Evolutionary conservation across 768 basidiomycete species (phyloP), one percentile per base, ranked within the genome.

Genomic region (Nidularia pulvinata): DNA sequence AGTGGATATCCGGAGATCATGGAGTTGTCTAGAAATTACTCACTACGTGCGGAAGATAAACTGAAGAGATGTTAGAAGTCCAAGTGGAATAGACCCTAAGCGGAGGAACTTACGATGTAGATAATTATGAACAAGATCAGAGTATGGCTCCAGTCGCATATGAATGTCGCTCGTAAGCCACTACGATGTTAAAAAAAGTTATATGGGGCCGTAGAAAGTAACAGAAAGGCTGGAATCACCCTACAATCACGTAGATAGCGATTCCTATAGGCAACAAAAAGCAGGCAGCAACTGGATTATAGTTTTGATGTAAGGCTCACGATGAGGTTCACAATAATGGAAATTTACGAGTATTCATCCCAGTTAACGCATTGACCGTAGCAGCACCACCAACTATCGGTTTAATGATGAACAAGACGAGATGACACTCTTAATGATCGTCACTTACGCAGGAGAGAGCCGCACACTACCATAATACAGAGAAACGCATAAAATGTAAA

Each of bases 401-500:
- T 14, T n/a, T 46, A 46, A 14, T 46, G 10, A 46, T n/a, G 13
- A 46, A 22, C 25, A 14, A 2, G 9, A 22, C 14, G 10, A 7
- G 5, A 10, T 1, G 16, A 1, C 16, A 22, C 13, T 22, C 45
- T 10, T 10, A 3, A 9, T 39, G 30, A n/a, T 39, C 7, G 13
- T 7, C 7, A 69, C 76, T 47, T 52, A 79, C 76, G 71, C 2
- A 84, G 68, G 5, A 84, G 59, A 9, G 76, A 78, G 11, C 80
- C 78, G 55, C 78, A 77, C 10, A 81, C 77, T 33, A 84, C 67
- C 49, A 83, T 68, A 36, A 76, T 77, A 55, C 77, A 81, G 2
- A 82, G 61, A 53, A 83, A 75, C 0, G 65, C 80, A 57, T 81
- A 83, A 56, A 83, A 78, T 1, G 75, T 75, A 58, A 83, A 84